Percentiles rank a stretch among this genome's conserved stretches.
Conservation (phyloP, 768 basidiomycete species). For the Lactarius hengduanensis region DNA sequence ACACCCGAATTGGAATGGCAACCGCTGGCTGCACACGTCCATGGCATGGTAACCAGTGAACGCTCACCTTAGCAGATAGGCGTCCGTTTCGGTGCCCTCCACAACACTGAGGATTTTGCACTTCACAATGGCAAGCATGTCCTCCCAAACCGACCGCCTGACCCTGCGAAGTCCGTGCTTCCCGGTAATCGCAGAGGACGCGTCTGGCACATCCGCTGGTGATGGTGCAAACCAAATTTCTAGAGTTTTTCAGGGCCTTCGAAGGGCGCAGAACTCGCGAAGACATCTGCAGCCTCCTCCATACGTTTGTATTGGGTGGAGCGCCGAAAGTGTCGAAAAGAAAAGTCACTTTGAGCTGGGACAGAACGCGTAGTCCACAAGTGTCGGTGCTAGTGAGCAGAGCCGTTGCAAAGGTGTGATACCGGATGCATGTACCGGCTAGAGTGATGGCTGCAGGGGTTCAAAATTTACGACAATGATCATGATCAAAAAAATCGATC, state of each 20-base stretch:
- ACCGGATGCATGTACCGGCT: slow-evolving; percentile 26
- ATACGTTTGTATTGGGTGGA: slow-evolving; percentile 4
- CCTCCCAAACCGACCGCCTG: slow-evolving; percentile 80
- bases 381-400: slow-evolving; percentile 18
- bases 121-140: slow-evolving; percentile 94
- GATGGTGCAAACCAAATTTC: slow-evolving; percentile 97
- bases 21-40: slow-evolving; percentile 1
- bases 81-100: slow-evolving; percentile 87
- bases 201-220: slow-evolving; percentile 53
- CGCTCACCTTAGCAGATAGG: slow-evolving; percentile 89
- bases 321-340: not conserved
- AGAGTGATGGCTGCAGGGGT: not conserved
- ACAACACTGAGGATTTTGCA: slow-evolving; percentile 94
- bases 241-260: slow-evolving; percentile 91
- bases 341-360: not conserved
- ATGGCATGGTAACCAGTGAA: slow-evolving; percentile 8
- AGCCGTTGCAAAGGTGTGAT: slow-evolving; percentile 5
- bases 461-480: not conserved
- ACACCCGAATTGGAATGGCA: not conserved
- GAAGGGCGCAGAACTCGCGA: slow-evolving; percentile 50
- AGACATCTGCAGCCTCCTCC: slow-evolving; percentile 7
- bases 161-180: slow-evolving; percentile 77
- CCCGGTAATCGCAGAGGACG: slow-evolving; percentile 39
- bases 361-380: not conserved
- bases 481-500: slow-evolving; percentile 11